Evolutionary conservation across 2,329 filamentous ascomycete species (phyloP).

Genomic region (Arthrobotrys iridis): DNA sequence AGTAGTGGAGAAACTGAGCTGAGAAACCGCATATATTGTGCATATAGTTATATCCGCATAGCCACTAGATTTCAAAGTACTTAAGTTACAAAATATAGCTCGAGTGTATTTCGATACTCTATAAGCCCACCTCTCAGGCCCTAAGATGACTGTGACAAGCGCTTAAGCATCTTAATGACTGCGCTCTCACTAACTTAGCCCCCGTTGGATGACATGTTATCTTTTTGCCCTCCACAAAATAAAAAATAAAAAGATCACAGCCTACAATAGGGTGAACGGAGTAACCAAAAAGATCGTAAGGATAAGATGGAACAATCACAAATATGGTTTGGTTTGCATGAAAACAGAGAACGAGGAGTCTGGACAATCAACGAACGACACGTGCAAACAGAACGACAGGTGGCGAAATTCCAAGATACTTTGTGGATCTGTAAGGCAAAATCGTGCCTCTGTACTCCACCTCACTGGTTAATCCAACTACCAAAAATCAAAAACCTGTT

Average conservation of each 20-base stretch:
- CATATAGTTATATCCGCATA: not conserved
- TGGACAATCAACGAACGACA: not conserved
- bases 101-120: too few species aligned
- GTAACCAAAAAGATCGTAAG: too few species aligned
- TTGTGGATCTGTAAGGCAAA: not conserved
- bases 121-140: too few species aligned
- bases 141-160: too few species aligned
- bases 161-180: too few species aligned
- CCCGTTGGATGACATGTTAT: too few species aligned
- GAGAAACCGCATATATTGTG: not conserved
- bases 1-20: too few species aligned
- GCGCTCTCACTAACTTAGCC: too few species aligned
- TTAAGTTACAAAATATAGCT: not conserved
- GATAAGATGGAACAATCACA: not conserved
- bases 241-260: too few species aligned
- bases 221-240: too few species aligned
- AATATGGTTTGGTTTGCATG: not conserved
- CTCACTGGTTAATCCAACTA: constrained; percentile 21
- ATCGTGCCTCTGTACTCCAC: constrained; percentile 15
- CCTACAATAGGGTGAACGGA: too few species aligned
- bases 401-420: not conserved
- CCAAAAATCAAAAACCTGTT: not conserved
- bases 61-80: not conserved
- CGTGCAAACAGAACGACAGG: not conserved
- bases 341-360: not conserved